These are phyloP conservation scores for Nasturtium officinale DNA, from an alignment of 345 rosid species.

Conservation along the genomic window DNA sequence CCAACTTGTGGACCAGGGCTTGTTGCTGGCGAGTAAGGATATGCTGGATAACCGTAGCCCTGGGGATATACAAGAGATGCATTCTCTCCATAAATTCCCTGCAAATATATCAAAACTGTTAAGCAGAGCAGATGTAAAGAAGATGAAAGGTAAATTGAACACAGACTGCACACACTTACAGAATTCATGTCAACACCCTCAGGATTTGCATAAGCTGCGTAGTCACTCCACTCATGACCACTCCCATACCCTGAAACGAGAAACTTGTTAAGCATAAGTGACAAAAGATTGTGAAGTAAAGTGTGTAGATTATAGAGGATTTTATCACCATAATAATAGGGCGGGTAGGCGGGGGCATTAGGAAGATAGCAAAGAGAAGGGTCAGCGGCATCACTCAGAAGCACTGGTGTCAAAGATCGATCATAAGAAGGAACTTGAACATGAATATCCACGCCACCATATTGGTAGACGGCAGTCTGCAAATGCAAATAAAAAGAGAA, in stretches of 20 bases:
- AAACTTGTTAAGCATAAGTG: slow-evolving; percentile 10
- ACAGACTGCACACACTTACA: slow-evolving; percentile 48
- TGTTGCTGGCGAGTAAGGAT: slow-evolving; percentile 86
- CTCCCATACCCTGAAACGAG: slow-evolving; percentile 46
- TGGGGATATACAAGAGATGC: slow-evolving; percentile 75
- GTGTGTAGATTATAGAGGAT: neutral
- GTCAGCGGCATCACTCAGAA: slow-evolving; percentile 57
- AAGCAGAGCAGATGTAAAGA: neutral
- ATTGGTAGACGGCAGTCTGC: slow-evolving; percentile 68
- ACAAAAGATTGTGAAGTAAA: neutral
- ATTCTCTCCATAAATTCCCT: slow-evolving; percentile 84
- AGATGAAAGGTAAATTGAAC: neutral
- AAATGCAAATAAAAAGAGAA: slow-evolving; percentile 1
- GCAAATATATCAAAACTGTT: slow-evolving; percentile 9
- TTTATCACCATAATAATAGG: slow-evolving; percentile 56
- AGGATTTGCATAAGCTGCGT: slow-evolving; percentile 51
- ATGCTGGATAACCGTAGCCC: slow-evolving; percentile 69
- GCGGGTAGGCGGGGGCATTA: slow-evolving; percentile 56
- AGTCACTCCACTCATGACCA: slow-evolving; percentile 76
- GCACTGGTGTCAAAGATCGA: slow-evolving; percentile 61
- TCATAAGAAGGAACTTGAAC: slow-evolving; percentile 67
- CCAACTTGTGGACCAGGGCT: slow-evolving; percentile 81
- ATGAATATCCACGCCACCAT: slow-evolving; percentile 60
- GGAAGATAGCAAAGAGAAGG: slow-evolving; percentile 71
- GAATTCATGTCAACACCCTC: slow-evolving; percentile 75